phyloP scores from a whole-genome alignment of 2,329 filamentous ascomycete genomes.

The Penicillium sp. region DNA sequence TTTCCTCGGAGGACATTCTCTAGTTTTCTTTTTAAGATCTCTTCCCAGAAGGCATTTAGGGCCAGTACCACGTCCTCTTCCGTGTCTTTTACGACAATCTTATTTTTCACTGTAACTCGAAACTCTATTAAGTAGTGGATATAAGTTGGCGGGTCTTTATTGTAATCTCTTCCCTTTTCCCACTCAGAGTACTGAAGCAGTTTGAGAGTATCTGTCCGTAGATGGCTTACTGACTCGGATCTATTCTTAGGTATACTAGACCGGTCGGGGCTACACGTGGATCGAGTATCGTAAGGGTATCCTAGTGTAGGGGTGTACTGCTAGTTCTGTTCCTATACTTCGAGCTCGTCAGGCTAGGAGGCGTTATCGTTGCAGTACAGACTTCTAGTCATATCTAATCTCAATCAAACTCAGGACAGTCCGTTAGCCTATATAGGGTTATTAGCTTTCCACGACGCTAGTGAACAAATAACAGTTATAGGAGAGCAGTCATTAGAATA shows the following conservation, averaged over 20 bases:
- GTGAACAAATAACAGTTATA: neutral
- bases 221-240: neutral
- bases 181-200: neutral
- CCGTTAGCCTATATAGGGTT: neutral
- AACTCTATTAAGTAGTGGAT: too few relatives aligned
- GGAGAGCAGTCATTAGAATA: neutral
- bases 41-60: too few relatives aligned
- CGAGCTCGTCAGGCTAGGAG: neutral
- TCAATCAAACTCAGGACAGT: neutral
- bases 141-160: too few relatives aligned
- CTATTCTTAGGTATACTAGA: neutral
- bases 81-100: too few relatives aligned
- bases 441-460: neutral
- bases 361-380: neutral
- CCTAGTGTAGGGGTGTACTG: neutral
- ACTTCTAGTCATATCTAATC: slow-evolving; percentile 1
- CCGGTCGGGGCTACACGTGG: neutral
- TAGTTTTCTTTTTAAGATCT: too few relatives aligned
- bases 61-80: too few relatives aligned
- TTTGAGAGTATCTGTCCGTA: neutral
- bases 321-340: neutral
- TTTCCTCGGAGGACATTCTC: too few relatives aligned
- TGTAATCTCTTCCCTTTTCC: neutral
- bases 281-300: neutral
- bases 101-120: too few relatives aligned